Evolutionary conservation across 2,329 filamentous ascomycete genomes (phyloP), one percentile per base, ranked within the genome.

Genomic region (Ophiognomonia clavigignenti-juglandacearum): DNA sequence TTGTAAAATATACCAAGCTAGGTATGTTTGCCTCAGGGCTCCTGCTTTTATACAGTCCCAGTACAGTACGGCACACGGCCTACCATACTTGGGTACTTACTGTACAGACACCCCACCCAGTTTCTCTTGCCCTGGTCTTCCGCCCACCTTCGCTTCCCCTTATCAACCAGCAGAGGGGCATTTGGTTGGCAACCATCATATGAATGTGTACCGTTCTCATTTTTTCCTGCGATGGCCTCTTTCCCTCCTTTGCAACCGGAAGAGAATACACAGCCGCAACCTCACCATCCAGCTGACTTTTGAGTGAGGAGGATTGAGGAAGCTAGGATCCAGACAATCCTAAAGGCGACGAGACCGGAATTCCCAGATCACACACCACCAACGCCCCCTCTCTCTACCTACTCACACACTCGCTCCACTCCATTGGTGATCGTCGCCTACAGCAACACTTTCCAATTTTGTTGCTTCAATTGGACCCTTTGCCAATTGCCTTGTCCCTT

Each of bases 141-240:
- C 29, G 29, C 29, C 29, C 29, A 32, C 29, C 16, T 32, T 32
- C 29, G 3, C 6, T 14, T 14, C 29, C 29, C 16, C 6, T 32
- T 14, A 32, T 14, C 29, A 10, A 32, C 7, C 11, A 32, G 29
- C 13, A 26, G 27, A 23, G 39, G 26, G 39, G 24, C 39, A 10
- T 7, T 32, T 14, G 11, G 14, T 24, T 20, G 8, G 19, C 42
- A 37, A 39, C 20, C 24, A 37, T 43, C 44, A 27, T 44, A 31
- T n/a, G 18, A 24, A 16, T 23, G 36, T 20, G 19, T 39, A 24
- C 39, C 39, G 22, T 24, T 40, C 26, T 20, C 27, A n/a, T n/a
- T 42, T 24, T 24, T 36, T 37, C 39, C 47, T 36, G 48, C 48
- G 48, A 51, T 45, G 45, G 48, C 48, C 48, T 45, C 48, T 51